Base-by-base conservation (phyloP, 441 rosid species). In the Viola pubescens region DNA sequence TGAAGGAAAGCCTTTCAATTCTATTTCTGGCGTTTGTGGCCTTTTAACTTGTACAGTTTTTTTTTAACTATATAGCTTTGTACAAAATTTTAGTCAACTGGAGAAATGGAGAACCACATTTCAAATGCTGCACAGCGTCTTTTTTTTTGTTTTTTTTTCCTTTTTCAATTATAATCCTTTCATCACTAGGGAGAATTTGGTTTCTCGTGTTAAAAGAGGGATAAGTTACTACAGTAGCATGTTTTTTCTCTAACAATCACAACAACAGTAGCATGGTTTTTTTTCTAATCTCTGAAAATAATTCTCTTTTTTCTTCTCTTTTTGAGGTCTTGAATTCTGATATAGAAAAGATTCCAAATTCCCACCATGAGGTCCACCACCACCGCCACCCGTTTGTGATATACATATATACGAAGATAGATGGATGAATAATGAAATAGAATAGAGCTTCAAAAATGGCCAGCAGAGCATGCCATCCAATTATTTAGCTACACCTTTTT, bases 21-120 rank as follows among this genome's bases (percentile, higher is more conserved):
- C 26, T 19, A 19, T 19, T 19, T 19, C 26, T 19, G 1, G 26
- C 1, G 26, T 19, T 19, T 19, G 26, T 9, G 8, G 44, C 65
- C 56, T 52, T 56, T 67, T 57, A 48, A 73, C 56, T 13, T 68
- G 76, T 63, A 65, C 69, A 71, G 65, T 37, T 62, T 49, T 5
- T 49, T 16, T 3, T 34, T 19, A 19, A 19, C 26, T 19, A 19
- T 19, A 19, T 19, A 19, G 26, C 26, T 19, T 37, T 67, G 70
- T 60, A 64, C 56, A 67, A 38, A 52, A 16, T 19, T 19, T 19
- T 19, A 19, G 26, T 41, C 4, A 14, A 45, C 13, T 14, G 41
- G 39, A 6, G 19, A 43, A 6, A 14, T 67, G 37, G 37, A 60
- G 34, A 26, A 54, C 58, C 39, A 44, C 4, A 11, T 11, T 26